Evolutionary conservation across 495 filamentous ascomycete genomes (phyloP).

Genomic region (Apiosordaria backusii): DNA sequence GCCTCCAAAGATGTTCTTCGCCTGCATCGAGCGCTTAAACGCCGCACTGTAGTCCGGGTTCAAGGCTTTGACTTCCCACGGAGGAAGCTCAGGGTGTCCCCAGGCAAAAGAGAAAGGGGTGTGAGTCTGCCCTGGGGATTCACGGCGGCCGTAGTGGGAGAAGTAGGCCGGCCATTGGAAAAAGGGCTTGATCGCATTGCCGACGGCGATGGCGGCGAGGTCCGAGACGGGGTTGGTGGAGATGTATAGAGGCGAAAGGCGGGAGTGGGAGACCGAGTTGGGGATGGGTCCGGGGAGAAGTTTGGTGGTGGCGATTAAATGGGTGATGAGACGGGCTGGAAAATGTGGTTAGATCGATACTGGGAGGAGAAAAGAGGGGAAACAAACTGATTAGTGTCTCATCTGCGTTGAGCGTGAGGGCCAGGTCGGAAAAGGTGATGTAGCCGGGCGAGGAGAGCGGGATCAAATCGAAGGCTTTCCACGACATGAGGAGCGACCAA

Average conservation of each 20-base stretch:
- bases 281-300: slow-evolving; percentile 15
- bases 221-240: slow-evolving; percentile 15
- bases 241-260: slow-evolving; percentile 27
- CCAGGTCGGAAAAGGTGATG: slow-evolving; percentile 29
- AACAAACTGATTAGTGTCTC: slow-evolving; percentile 27
- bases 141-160: slow-evolving; percentile 19
- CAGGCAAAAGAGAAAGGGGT: slow-evolving; percentile 30
- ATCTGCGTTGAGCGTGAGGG: slow-evolving; percentile 22
- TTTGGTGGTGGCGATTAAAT: slow-evolving; percentile 21
- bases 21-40: slow-evolving; percentile 25
- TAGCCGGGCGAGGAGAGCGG: slow-evolving; percentile 19
- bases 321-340: slow-evolving; percentile 24
- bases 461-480: slow-evolving; percentile 35
- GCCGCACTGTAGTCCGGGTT: slow-evolving; percentile 21
- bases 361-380: background rate
- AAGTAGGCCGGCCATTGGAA: slow-evolving; percentile 31
- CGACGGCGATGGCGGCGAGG: slow-evolving; percentile 23
- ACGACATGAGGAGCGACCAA: slow-evolving; percentile 30
- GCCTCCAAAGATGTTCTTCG: slow-evolving; percentile 23
- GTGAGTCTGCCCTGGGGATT: slow-evolving; percentile 18
- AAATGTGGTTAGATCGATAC: background rate
- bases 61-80: slow-evolving; percentile 32
- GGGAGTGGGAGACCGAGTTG: slow-evolving; percentile 21
- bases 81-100: slow-evolving; percentile 27
- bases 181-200: slow-evolving; percentile 29